Evolutionary conservation across 176 grass and related monocot genomes (phyloP).

Genomic region (Carex pumila): DNA sequence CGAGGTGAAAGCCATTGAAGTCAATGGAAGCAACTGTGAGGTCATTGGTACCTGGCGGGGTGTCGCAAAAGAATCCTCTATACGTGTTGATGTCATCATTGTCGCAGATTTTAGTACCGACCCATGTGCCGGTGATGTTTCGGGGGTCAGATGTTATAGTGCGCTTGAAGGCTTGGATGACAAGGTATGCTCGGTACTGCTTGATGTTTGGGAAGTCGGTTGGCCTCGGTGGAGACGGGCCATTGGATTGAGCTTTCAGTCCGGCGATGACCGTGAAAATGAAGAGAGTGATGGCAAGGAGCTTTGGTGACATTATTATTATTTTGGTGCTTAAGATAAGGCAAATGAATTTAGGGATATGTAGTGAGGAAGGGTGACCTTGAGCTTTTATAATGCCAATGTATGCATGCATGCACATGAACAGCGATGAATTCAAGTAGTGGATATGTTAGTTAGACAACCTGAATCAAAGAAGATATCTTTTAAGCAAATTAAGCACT

Average conservation of each 20-base stretch:
- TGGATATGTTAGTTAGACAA: no score
- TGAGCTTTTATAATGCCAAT: neutral
- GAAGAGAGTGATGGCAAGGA: neutral
- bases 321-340: neutral
- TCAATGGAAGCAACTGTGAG: slow-evolving; percentile 66
- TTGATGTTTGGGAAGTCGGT: slow-evolving; percentile 32
- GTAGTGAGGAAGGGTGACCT: neutral
- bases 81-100: slow-evolving; percentile 21
- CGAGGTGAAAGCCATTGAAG: slow-evolving; percentile 57
- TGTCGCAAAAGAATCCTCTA: slow-evolving; percentile 69
- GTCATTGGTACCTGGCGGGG: slow-evolving; percentile 3
- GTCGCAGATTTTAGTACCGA: slow-evolving; percentile 32
- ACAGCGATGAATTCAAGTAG: no score
- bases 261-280: neutral
- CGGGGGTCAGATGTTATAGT: slow-evolving; percentile 50
- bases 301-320: neutral
- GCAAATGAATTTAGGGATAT: no score
- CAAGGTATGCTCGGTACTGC: slow-evolving; percentile 28
- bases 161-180: slow-evolving; percentile 66
- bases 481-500: no score
- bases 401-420: no score
- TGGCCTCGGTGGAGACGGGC: neutral
- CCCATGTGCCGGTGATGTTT: slow-evolving; percentile 36
- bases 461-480: no score
- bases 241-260: neutral